Base-by-base conservation (phyloP, 352 stramenopile genomes). In the Globisporangium heterothallicum region DNA sequence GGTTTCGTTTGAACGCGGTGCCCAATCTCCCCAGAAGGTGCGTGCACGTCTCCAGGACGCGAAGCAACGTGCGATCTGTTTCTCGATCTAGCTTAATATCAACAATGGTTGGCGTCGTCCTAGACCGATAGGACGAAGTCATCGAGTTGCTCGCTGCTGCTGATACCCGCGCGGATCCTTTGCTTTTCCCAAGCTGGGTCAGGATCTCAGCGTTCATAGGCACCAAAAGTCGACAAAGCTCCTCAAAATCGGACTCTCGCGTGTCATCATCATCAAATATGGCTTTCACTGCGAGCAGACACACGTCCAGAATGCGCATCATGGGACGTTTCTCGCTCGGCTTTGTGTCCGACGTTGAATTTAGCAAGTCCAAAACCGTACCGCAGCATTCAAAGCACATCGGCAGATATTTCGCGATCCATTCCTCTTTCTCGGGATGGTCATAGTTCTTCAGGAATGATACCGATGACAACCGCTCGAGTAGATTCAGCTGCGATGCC, bases 311-410 rank as follows among this genome's bases (percentile, higher is more conserved):
- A 21, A 88, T 69, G 12, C 80, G 77, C 27, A 84, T 42, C 43
- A 87, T 68, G 3, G 63, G 72, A 10, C 64, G 12, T 45, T 65
- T 49, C 26, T 56, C 61, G 3, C 68, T 53, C 16, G 19, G 25
- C 12, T 49, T 58, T n/a, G 50, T 30, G 1, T 57, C 52, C 26
- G 56, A 26, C 3, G n/a, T 42, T n/a, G 44, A 13, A 14, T 34
- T 53, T 2, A 86, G 42, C 16, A 88, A 58, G n/a, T 85, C 64
- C 16, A 88, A 56, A 25, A 84, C 56, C 1, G 77, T 83, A 9
- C 80, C 75, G 36, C 78, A 78, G 46, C 75, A 91, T 55, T 91
- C 73, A 26, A 85, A 75, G 24, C 69, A 75, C 55, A 88, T 74
- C 0, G 69, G 67, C 12, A 91, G 50, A 40, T 86, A 84, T 42